Conservation (phyloP, 352 stramenopile species). For the Globisporangium sylvaticum region DNA sequence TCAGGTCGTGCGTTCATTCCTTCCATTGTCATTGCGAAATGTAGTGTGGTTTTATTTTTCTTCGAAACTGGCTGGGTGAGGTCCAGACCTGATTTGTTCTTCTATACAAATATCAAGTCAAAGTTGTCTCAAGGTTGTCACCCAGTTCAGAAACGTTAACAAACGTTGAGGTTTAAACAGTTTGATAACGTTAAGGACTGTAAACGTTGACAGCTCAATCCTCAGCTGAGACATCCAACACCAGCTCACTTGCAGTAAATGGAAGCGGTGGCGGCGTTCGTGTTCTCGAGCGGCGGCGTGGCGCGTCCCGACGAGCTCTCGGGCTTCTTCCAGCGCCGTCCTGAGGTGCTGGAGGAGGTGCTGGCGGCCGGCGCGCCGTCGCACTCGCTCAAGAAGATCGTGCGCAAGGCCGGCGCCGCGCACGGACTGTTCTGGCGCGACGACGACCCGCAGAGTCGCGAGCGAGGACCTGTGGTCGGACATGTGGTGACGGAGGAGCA, state of each 20-base stretch:
- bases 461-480: not conserved
- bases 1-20: too few relatives aligned
- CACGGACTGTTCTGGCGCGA: conserved; percentile 13
- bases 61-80: too few relatives aligned
- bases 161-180: too few relatives aligned
- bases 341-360: conserved; percentile 2
- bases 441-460: not conserved
- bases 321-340: conserved; percentile 17
- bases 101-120: too few relatives aligned
- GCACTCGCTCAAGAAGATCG: conserved; percentile 11
- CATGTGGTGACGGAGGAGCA: conserved; percentile 8
- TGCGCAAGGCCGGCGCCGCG: not conserved
- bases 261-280: conserved; percentile 11
- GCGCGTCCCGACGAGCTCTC: conserved; percentile 8
- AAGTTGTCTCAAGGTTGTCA: too few relatives aligned
- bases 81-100: too few relatives aligned
- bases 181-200: too few relatives aligned
- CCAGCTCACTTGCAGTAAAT: not conserved
- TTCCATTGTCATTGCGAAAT: too few relatives aligned
- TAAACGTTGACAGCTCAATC: too few relatives aligned
- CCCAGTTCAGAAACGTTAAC: too few relatives aligned
- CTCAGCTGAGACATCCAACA: not conserved
- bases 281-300: conserved; percentile 16
- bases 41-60: too few relatives aligned
- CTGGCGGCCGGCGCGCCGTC: not conserved